Conservation (phyloP, 805 yeast species). For the Candida alai region DNA sequence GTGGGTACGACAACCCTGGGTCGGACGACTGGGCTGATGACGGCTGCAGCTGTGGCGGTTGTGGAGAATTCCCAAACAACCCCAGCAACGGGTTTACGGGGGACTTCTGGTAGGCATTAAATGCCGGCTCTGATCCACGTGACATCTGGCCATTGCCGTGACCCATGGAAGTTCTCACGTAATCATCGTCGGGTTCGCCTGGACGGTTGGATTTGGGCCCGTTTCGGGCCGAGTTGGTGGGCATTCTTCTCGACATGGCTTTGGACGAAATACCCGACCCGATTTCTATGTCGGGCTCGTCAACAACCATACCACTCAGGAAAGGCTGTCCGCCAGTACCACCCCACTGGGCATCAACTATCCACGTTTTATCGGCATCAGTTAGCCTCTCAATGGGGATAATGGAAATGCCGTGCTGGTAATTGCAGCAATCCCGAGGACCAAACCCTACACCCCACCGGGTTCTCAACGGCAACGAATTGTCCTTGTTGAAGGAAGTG, state of each 20-base stretch:
- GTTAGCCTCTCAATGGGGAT: constrained; percentile 87
- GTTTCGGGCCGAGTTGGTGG: constrained; percentile 79
- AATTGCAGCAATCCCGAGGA: constrained; percentile 97
- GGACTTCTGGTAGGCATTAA: constrained; percentile 29
- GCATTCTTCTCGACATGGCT: constrained; percentile 88
- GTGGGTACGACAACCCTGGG: constrained; percentile 4
- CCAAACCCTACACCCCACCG: constrained; percentile 99
- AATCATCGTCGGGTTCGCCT: constrained; percentile 48
- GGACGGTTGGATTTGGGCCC: constrained; percentile 74
- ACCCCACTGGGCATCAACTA: constrained; percentile 89
- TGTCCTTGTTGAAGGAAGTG: constrained; percentile 65
- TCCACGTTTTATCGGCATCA: constrained; percentile 92
- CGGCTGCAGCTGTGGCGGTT: not conserved
- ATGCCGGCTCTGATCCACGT: constrained; percentile 37
- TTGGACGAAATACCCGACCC: constrained; percentile 93
- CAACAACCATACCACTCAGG: constrained; percentile 75
- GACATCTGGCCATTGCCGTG: constrained; percentile 21
- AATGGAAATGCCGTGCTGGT: constrained; percentile 82
- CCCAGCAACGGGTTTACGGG: constrained; percentile 46
- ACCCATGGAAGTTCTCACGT: constrained; percentile 29
- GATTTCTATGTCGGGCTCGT: constrained; percentile 96
- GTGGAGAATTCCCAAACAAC: constrained; percentile 30
- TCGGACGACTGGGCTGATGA: constrained; percentile 15
- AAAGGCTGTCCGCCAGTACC: constrained; percentile 90
- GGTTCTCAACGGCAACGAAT: constrained; percentile 65